A percentile compares a stretch with the other conserved stretches of the same genome.
These are phyloP conservation scores for Akebia trifoliata DNA, from an alignment of 164 flowering plant species.

Conservation along the genomic window DNA sequence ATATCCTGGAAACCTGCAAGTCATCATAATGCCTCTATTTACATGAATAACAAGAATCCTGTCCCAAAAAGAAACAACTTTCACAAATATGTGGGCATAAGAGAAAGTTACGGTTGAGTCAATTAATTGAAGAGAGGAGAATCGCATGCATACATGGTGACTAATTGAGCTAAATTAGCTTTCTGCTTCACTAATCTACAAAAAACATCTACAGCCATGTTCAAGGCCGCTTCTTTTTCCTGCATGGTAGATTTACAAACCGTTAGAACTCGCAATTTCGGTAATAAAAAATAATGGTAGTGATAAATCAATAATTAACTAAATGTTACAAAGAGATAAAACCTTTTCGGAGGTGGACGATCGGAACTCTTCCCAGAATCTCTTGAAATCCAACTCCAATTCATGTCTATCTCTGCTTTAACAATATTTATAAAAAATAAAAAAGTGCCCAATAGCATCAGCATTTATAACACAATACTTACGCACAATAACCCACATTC, in stretches of 20 bases:
- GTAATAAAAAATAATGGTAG: neutral
- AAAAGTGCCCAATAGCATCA: neutral
- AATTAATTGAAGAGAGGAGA: neutral
- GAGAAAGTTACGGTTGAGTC: neutral
- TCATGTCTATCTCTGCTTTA: slow-evolving; percentile 79
- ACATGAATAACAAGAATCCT: neutral
- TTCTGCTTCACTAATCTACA: slow-evolving; percentile 95
- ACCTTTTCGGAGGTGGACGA: slow-evolving; percentile 98
- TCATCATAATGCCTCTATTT: neutral
- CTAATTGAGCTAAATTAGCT: slow-evolving; percentile 76
- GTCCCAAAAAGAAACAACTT: neutral
- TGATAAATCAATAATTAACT: neutral
- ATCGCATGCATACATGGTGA: slow-evolving; percentile 57
- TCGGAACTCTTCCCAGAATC: slow-evolving; percentile 97
- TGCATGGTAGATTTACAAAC: slow-evolving; percentile 34
- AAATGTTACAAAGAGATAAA: neutral
- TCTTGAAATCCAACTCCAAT: slow-evolving; percentile 97
- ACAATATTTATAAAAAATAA: slow-evolving; percentile 4
- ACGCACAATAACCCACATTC: neutral
- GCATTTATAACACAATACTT: neutral
- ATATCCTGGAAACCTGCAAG: neutral
- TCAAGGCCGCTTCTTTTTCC: slow-evolving; percentile 98
- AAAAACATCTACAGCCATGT: slow-evolving; percentile 81
- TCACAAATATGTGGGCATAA: neutral
- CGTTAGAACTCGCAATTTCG: slow-evolving; percentile 17